Base-by-base conservation (phyloP, 345 rosid species). In the Zanthoxylum bungeanum region DNA sequence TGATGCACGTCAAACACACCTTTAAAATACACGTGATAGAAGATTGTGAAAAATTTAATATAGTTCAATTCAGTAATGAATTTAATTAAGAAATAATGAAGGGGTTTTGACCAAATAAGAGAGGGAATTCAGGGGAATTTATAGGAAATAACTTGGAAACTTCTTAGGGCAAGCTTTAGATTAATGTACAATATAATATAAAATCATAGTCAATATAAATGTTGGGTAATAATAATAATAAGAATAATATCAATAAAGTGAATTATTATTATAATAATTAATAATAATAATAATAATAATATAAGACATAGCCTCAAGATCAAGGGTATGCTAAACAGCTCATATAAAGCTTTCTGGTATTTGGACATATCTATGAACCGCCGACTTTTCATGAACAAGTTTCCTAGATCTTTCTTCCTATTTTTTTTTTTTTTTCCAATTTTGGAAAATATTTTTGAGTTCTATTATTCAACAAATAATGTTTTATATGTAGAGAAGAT, bases 351-450 rank as follows among this genome's bases (percentile, higher is more conserved):
- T 67, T 50, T 66, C 51, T 2, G 1, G 19, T 12, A 22, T 44
- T 55, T 31, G 70, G 64, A 65, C 57, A 36, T 25, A 19, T 57
- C 49, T 1, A 27, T 28, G 58, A 51, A 4, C 69, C n/a, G 70
- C 71, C 77, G 42, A 58, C 71, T 47, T 47, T 58, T 66, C 1
- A 56, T 73, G 24, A 42, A n/a, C 25, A 21, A 27, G 17, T 34
- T 56, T 56, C 60, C 31, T 7, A 56, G 0, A 21, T 56, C 60
- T 11, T 56, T 25, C 19, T 56, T 12, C n/a, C n/a, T 49, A 14
- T 56, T 10, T 14, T 27, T 14, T 2, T 14, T 14, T 0, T 44
- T 12, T 11, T 42, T 0, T 5, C 17, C 11, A 42, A 17, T 17
- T 31, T 1, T 30, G 39, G 34, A 17, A 58, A 58, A 21, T 17